Conservation (phyloP, 805 yeast genomes). For the Candida andamanensis region DNA sequence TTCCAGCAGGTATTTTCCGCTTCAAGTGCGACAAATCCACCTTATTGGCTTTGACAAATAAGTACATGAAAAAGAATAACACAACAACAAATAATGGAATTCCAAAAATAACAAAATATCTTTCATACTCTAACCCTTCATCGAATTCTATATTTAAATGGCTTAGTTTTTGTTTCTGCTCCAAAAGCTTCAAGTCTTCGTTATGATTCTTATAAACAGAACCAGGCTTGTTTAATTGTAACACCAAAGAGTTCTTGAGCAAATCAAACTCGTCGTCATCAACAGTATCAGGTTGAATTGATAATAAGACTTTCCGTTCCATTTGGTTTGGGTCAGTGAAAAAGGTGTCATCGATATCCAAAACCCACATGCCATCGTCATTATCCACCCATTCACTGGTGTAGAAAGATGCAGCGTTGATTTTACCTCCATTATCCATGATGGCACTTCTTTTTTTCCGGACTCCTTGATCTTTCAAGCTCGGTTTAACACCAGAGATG, state of each 20-base stretch:
- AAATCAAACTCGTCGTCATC: slow-evolving; percentile 63
- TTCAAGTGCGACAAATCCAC: slow-evolving; percentile 40
- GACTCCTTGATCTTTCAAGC: slow-evolving; percentile 51
- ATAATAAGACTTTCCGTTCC: slow-evolving; percentile 53
- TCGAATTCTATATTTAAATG: slow-evolving; percentile 26
- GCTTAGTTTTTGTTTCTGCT: slow-evolving; percentile 19
- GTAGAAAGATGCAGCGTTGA: slow-evolving; percentile 46
- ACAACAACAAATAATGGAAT: slow-evolving; percentile 64
- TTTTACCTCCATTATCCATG: slow-evolving; percentile 34
- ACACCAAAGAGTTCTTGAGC: slow-evolving; percentile 36
- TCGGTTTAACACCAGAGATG: slow-evolving; percentile 59
- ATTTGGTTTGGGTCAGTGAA: slow-evolving; percentile 38
- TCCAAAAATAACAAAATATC: slow-evolving; percentile 59
- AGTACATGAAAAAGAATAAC: slow-evolving; percentile 58
- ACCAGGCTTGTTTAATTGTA: slow-evolving; percentile 48
- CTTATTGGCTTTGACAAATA: slow-evolving; percentile 54
- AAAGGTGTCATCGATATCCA: slow-evolving; percentile 63
- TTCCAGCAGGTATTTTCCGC: slow-evolving; percentile 22
- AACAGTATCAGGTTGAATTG: slow-evolving; percentile 69
- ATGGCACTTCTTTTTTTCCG: slow-evolving; percentile 28
- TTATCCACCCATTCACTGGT: slow-evolving; percentile 66
- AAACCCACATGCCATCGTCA: slow-evolving; percentile 57
- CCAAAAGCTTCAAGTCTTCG: slow-evolving; percentile 37
- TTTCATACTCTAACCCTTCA: slow-evolving; percentile 49
- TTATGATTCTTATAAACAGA: slow-evolving; percentile 45